Base-by-base conservation (phyloP, 495 filamentous ascomycete genomes). In the Glutinoglossum americanum region DNA sequence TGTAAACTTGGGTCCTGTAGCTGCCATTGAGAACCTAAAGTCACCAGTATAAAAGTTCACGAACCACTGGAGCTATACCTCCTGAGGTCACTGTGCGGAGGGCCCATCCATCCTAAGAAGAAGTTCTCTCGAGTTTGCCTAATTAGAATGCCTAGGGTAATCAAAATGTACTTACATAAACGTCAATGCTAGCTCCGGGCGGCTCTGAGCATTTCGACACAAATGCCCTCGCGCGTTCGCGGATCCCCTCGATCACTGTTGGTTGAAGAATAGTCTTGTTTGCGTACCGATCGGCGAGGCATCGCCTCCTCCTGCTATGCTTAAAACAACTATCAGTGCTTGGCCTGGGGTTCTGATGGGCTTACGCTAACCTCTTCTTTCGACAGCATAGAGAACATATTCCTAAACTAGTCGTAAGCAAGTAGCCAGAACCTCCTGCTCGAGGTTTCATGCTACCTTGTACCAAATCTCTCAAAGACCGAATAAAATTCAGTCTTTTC, bases 401-500 rank as follows among this genome's bases (percentile, higher is more conserved):
- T 80, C 58, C 77, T 75, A 44, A 45, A 17, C 13, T 51, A 48
- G 23, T 13, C 28, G 26, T 23, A 25, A 41, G 28, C 32, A 55
- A 21, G 32, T 55, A 41, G 3, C n/a, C 54, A 11, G 10, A 57
- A 17, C 27, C 1, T 6, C 51, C 11, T 56, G 60, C 28, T 54
- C 62, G 58, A 53, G 56, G 60, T 23, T 59, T 57, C 51, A 57
- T 65, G 44, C 64, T 70, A 75, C 77, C 74, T 77, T 30, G 69
- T 69, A 19, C 71, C 72, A 62, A 76, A 81, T 30, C 80, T 71
- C 58, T 69, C 73, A 62, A 84, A 84, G 10, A 82, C 63, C 44
- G 76, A 71, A 67, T 84, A 85, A 56, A 80, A 80, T 60, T 80
- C 78, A 0, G 79, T 83, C 68, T 84, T 84, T 56, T 82, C 75